Conservation (phyloP, 495 filamentous ascomycete genomes). For the Penicillium roqueforti region DNA sequence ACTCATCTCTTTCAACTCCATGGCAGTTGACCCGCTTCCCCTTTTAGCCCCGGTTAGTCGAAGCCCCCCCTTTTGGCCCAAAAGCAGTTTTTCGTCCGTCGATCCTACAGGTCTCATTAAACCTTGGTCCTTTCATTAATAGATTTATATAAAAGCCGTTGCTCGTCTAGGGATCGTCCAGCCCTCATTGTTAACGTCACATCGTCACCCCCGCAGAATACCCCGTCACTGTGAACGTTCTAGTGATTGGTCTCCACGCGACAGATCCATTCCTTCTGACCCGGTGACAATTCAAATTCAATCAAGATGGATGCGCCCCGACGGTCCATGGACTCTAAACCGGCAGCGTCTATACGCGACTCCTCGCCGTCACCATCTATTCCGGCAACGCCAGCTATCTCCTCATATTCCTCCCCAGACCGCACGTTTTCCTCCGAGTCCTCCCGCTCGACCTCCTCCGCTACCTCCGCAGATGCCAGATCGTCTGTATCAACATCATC, state of each 20-base stretch:
- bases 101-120: constrained; percentile 29
- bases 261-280: neutral
- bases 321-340: constrained; percentile 24
- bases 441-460: constrained; percentile 63
- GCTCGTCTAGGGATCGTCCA: neutral
- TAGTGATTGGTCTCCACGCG: constrained; percentile 4
- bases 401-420: constrained; percentile 58
- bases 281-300: neutral
- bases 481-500: constrained; percentile 53
- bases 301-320: constrained; percentile 32
- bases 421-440: constrained; percentile 76
- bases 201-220: neutral
- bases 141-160: constrained; percentile 5
- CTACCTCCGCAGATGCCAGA: constrained; percentile 49
- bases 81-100: constrained; percentile 30
- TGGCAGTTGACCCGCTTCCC: constrained; percentile 23
- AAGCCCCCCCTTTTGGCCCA: constrained; percentile 25
- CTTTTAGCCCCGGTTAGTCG: constrained; percentile 19
- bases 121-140: constrained; percentile 18
- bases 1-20: constrained; percentile 1
- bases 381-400: constrained; percentile 60
- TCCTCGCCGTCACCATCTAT: constrained; percentile 59
- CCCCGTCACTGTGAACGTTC: neutral
- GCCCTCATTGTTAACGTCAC: neutral
- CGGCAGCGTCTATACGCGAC: constrained; percentile 27